Evolutionary conservation across 441 rosid species (phyloP).

Genomic region (Metrosideros polymorpha): DNA sequence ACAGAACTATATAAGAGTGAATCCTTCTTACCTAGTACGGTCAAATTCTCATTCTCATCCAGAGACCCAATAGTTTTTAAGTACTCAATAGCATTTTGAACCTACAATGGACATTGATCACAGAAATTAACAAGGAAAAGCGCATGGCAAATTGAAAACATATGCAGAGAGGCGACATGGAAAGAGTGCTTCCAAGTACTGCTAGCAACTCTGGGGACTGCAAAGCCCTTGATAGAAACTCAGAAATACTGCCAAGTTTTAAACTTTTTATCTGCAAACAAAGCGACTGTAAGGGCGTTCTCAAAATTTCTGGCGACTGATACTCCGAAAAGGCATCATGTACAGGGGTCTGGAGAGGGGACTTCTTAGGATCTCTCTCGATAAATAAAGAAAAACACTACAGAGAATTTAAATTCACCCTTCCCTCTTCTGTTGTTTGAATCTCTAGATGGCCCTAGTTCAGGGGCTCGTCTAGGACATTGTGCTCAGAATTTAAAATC

Average conservation of each 20-base stretch:
- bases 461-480: neutral
- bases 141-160: neutral
- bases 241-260: slow-evolving; percentile 73
- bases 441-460: neutral
- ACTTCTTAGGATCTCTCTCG: neutral
- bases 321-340: slow-evolving; percentile 79
- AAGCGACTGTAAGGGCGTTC: slow-evolving; percentile 89
- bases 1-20: neutral
- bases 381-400: neutral
- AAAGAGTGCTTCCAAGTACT: slow-evolving; percentile 21
- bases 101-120: slow-evolving; percentile 26
- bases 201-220: slow-evolving; percentile 85
- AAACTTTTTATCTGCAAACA: slow-evolving; percentile 90
- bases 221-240: slow-evolving; percentile 75
- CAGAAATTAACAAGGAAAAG: neutral
- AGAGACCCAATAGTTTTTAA: slow-evolving; percentile 79
- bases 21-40: slow-evolving; percentile 49
- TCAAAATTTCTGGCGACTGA: slow-evolving; percentile 89
- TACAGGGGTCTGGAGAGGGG: slow-evolving; percentile 3
- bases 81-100: slow-evolving; percentile 83
- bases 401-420: neutral
- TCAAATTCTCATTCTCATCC: slow-evolving; percentile 70
- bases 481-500: neutral
- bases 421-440: neutral
- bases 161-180: neutral